phyloP scores from a whole-genome alignment of 1,284 basidiomycete genomes.

The Cutaneotrichosporon cavernicola region DNA sequence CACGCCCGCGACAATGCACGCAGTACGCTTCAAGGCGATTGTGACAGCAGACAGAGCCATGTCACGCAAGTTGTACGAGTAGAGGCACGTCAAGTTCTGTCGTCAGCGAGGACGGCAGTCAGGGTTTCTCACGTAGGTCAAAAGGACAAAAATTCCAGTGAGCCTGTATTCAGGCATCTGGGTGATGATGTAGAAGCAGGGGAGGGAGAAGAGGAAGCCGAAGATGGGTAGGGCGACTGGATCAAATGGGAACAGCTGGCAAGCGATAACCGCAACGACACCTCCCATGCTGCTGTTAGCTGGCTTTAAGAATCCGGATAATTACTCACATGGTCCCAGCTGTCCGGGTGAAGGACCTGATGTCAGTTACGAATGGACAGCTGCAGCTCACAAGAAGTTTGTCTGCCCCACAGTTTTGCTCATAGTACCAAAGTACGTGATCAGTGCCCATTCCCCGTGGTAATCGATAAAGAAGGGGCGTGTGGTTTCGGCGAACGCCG shows the following conservation, averaged over 20 bases:
- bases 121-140: constrained; percentile 56
- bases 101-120: constrained; percentile 14
- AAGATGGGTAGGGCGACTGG: constrained; percentile 72
- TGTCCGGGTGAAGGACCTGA: constrained; percentile 62
- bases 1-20: constrained; percentile 82
- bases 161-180: constrained; percentile 72
- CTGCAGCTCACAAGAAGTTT: constrained; percentile 64
- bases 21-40: constrained; percentile 72
- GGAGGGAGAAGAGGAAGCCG: constrained; percentile 86
- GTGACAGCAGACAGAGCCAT: constrained; percentile 66
- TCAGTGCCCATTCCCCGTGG: constrained; percentile 90
- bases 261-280: constrained; percentile 68
- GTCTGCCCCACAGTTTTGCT: constrained; percentile 80
- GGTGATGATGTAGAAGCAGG: constrained; percentile 88
- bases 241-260: constrained; percentile 72
- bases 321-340: constrained; percentile 72
- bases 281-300: constrained; percentile 66
- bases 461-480: constrained; percentile 74
- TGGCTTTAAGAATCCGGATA: background rate
- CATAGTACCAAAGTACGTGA: constrained; percentile 86
- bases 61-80: constrained; percentile 80
- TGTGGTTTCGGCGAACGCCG: constrained; percentile 78
- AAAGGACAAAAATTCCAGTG: constrained; percentile 79
- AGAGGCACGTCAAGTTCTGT: constrained; percentile 88
- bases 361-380: constrained; percentile 3